Percentiles rank a stretch among this genome's conserved stretches.
These are phyloP conservation scores for Gossypium schwendimanii DNA, from an alignment of 441 rosid genomes.

Conservation along the genomic window DNA sequence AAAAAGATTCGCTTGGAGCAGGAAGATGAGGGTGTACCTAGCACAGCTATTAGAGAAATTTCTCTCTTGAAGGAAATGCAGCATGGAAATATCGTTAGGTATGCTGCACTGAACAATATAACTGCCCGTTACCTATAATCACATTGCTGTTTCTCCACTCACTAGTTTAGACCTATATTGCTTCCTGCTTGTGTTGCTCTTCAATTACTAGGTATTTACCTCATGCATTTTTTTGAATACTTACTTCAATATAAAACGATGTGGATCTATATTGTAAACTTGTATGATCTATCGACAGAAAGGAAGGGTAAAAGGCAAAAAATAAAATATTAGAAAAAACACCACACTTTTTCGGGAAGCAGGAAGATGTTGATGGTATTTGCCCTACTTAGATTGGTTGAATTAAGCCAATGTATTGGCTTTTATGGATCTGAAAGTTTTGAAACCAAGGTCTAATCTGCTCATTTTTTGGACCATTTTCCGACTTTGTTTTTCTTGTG, in stretches of 20 bases:
- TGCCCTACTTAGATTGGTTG: neutral
- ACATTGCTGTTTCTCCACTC: neutral
- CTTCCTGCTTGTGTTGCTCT: neutral
- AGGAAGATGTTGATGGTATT: neutral
- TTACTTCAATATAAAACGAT: neutral
- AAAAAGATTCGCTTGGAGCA: constrained; percentile 74
- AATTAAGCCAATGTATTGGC: neutral
- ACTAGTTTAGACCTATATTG: neutral
- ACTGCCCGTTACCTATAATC: neutral
- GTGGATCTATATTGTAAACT: neutral
- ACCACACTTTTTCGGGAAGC: neutral
- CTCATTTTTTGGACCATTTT: neutral
- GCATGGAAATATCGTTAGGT: constrained; percentile 88
- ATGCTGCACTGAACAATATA: constrained; percentile 2
- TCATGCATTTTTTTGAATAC: neutral
- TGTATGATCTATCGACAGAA: neutral
- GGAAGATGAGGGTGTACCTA: constrained; percentile 89
- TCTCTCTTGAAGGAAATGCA: constrained; percentile 92
- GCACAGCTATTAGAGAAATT: constrained; percentile 85
- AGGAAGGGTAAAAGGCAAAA: neutral
- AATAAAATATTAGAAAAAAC: neutral
- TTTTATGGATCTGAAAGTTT: neutral
- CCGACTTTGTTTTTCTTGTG: neutral
- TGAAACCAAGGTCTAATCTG: neutral
- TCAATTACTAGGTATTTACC: neutral